A percentile compares a stretch with the other conserved stretches of the same genome.
Evolutionary conservation across 1,139 yeast species (phyloP).

Genomic region (Candida labiduridarum): DNA sequence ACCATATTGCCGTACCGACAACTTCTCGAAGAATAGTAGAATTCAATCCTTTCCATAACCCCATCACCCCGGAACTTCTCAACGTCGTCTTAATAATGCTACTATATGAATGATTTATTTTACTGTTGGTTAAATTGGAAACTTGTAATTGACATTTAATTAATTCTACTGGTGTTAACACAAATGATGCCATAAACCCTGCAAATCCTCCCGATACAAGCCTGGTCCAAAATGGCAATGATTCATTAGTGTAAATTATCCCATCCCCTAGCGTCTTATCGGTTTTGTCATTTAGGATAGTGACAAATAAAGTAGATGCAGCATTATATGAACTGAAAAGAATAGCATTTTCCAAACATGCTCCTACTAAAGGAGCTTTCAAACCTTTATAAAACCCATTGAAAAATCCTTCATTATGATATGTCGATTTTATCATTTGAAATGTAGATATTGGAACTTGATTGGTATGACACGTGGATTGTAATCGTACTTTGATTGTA

Average conservation of each 20-base stretch:
- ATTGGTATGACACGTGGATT: slow-evolving; percentile 40
- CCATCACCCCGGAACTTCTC: slow-evolving; percentile 53
- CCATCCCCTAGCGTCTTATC: neutral
- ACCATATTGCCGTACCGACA: slow-evolving; percentile 93
- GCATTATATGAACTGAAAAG: slow-evolving; percentile 59
- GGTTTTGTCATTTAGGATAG: slow-evolving; percentile 11
- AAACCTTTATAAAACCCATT: slow-evolving; percentile 61
- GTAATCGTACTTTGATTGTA: slow-evolving; percentile 86
- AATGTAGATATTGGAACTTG: slow-evolving; percentile 49
- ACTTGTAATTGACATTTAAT: slow-evolving; percentile 90
- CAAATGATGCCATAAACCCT: slow-evolving; percentile 81
- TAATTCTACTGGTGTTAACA: slow-evolving; percentile 87
- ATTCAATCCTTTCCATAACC: slow-evolving; percentile 80
- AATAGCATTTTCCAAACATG: slow-evolving; percentile 74
- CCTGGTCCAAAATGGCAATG: slow-evolving; percentile 40
- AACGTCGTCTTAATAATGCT: slow-evolving; percentile 48
- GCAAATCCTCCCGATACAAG: slow-evolving; percentile 75
- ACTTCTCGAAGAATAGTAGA: slow-evolving; percentile 85
- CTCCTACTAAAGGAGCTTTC: slow-evolving; percentile 81
- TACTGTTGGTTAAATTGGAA: slow-evolving; percentile 39
- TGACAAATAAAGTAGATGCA: slow-evolving; percentile 72
- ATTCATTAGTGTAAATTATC: slow-evolving; percentile 17
- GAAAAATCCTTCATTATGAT: slow-evolving; percentile 63
- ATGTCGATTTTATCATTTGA: slow-evolving; percentile 64
- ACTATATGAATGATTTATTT: slow-evolving; percentile 17